phyloP scores from a whole-genome alignment of 2,329 filamentous ascomycete species.

The Exophiala sp. region DNA sequence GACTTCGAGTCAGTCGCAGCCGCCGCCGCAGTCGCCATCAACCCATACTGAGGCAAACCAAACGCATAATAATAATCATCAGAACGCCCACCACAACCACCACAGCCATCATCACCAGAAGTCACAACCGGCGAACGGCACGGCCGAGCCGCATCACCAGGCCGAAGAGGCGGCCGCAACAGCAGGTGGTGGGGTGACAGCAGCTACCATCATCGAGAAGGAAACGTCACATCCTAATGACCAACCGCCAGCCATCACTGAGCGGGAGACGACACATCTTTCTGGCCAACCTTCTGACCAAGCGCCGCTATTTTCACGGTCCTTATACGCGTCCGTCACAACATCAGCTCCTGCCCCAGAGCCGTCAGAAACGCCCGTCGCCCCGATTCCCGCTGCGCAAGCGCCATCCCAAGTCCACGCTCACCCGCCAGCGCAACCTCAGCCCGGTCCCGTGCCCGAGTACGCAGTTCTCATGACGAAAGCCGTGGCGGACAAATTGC shows the following conservation, averaged over 20 bases:
- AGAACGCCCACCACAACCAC: too few species aligned
- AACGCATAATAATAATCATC: too few species aligned
- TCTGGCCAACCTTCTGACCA: too few species aligned
- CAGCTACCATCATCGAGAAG: constrained; percentile 14
- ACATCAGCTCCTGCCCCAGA: neutral
- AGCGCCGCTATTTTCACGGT: too few species aligned
- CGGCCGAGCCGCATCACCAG: constrained; percentile 15
- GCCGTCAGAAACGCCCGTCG: neutral
- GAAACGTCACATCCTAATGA: constrained; percentile 1
- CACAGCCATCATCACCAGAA: too few species aligned
- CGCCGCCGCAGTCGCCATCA: neutral
- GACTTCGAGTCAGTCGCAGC: constrained; percentile 3
- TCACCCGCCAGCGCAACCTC: constrained; percentile 18
- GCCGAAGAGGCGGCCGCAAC: constrained; percentile 14
- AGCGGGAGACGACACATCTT: too few species aligned
- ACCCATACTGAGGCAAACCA: neutral
- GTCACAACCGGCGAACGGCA: constrained; percentile 2
- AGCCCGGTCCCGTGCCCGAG: constrained; percentile 21
- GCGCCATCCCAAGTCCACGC: neutral
- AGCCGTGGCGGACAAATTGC: constrained; percentile 15
- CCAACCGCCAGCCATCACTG: neutral
- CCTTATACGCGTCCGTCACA: neutral
- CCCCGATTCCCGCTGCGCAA: neutral
- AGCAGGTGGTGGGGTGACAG: constrained; percentile 9
- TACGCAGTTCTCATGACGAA: constrained; percentile 19